phyloP scores from a whole-genome alignment of 495 filamentous ascomycete species.

The Hypoxylon perforatum region DNA sequence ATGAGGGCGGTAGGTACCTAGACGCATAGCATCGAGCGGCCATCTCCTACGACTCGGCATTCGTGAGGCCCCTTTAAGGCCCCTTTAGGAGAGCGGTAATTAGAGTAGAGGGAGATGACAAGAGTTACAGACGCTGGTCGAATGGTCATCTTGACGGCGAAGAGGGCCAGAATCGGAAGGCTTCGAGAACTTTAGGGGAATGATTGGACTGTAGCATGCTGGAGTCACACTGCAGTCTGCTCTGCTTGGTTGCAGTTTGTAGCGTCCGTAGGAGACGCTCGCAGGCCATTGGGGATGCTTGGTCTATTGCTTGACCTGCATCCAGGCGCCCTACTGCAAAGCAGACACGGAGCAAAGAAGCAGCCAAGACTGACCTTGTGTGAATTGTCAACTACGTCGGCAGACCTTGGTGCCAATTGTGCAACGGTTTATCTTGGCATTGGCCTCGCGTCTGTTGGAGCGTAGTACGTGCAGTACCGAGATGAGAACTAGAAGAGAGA shows the following conservation, averaged over 20 bases:
- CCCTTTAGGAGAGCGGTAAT: constrained; percentile 2
- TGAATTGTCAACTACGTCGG: constrained; percentile 44
- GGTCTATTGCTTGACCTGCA: constrained; percentile 37
- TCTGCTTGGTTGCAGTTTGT: constrained; percentile 35
- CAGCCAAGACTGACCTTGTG: constrained; percentile 34
- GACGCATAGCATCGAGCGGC: background rate
- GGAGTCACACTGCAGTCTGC: constrained; percentile 38
- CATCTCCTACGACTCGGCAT: constrained; percentile 20
- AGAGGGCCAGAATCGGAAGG: constrained; percentile 45
- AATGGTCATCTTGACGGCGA: constrained; percentile 43
- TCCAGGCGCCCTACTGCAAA: constrained; percentile 29
- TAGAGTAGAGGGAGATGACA: constrained; percentile 10
- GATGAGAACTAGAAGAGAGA: constrained; percentile 17
- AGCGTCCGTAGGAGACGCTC: constrained; percentile 13
- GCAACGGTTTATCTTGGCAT: constrained; percentile 38
- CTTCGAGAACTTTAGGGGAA: constrained; percentile 46
- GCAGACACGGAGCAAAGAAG: constrained; percentile 32
- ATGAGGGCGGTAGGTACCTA: constrained; percentile 10
- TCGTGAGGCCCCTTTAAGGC: constrained; percentile 6
- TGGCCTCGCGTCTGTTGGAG: constrained; percentile 30
- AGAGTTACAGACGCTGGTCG: constrained; percentile 16
- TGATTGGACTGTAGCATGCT: constrained; percentile 39
- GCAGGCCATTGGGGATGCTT: constrained; percentile 26
- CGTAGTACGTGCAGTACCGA: constrained; percentile 37
- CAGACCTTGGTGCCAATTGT: constrained; percentile 42